phyloP scores from a whole-genome alignment of 805 yeast species.

The Candida gorgasii region DNA sequence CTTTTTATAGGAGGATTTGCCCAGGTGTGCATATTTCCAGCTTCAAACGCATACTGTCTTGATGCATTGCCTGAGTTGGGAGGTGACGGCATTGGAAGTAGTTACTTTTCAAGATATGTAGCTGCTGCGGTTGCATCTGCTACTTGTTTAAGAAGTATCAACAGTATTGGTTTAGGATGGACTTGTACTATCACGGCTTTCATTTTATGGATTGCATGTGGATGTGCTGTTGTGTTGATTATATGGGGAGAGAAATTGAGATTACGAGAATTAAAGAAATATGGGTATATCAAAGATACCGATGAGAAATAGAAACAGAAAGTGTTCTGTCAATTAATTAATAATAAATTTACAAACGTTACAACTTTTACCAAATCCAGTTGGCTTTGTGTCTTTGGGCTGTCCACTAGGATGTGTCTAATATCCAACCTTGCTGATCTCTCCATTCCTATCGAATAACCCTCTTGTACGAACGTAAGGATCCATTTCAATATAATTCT shows the following conservation, averaged over 20 bases:
- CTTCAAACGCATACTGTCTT: constrained; percentile 57
- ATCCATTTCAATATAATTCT: constrained; percentile 67
- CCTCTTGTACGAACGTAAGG: constrained; percentile 78
- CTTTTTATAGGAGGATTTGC: constrained; percentile 51
- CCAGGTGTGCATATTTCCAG: constrained; percentile 54
- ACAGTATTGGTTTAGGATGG: constrained; percentile 59
- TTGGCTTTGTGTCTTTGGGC: too few relatives aligned
- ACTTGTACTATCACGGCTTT: constrained; percentile 50
- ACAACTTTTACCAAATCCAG: too few relatives aligned
- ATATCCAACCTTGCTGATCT: constrained; percentile 4
- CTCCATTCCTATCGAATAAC: constrained; percentile 70
- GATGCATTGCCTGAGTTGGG: constrained; percentile 56
- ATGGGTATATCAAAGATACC: too few relatives aligned
- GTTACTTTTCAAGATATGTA: constrained; percentile 50
- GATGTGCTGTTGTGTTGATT: constrained; percentile 32
- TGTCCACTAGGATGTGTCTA: too few relatives aligned
- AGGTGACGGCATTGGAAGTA: constrained; percentile 58
- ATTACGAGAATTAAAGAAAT: constrained; percentile 20
- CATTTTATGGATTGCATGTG: constrained; percentile 40
- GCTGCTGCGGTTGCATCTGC: constrained; percentile 56
- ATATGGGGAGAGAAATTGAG: constrained; percentile 43
- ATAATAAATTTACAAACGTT: too few relatives aligned
- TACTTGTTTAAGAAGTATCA: constrained; percentile 46
- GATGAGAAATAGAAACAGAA: too few relatives aligned
- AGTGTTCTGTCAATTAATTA: too few relatives aligned